A percentile compares a stretch with the other conserved stretches of the same genome.
Evolutionary conservation across 108 stramenopile species (phyloP).

Genomic region (Cyclotella cryptica): DNA sequence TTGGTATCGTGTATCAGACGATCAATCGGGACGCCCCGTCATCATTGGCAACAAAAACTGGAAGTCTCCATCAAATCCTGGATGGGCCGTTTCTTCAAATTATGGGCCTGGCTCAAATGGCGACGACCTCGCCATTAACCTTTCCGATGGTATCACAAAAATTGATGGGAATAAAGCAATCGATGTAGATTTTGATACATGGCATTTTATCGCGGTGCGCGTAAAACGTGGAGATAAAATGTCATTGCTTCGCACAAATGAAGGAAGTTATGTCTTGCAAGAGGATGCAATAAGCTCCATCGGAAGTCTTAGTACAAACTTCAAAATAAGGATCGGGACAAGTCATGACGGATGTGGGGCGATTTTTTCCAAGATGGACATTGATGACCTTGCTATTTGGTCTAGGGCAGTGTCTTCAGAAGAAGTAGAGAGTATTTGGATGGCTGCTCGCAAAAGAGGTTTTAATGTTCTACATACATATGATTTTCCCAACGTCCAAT

Average conservation of each 20-base stretch:
- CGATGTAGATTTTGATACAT: constrained; percentile 26
- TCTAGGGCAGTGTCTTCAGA: constrained; percentile 8
- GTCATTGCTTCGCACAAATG: constrained; percentile 16
- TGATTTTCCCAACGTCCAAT: too few species aligned
- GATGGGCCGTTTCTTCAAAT: constrained; percentile 2
- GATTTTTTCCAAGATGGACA: constrained; percentile 22
- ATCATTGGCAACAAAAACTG: constrained; percentile 30
- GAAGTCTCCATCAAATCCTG: constrained; percentile 11
- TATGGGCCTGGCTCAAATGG: too few species aligned
- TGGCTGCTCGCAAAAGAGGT: constrained; percentile 13
- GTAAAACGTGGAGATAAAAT: constrained; percentile 24
- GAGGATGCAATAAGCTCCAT: constrained; percentile 18
- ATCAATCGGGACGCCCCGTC: constrained; percentile 19
- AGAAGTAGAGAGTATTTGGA: constrained; percentile 11
- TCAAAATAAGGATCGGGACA: constrained; percentile 16
- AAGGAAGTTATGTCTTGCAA: constrained; percentile 9
- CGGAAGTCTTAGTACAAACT: constrained; percentile 2
- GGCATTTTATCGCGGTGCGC: constrained; percentile 32
- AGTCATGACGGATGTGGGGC: neutral
- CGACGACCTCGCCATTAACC: too few species aligned
- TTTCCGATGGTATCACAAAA: constrained; percentile 4
- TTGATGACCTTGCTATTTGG: constrained; percentile 27
- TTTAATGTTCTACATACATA: too few species aligned
- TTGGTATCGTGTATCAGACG: constrained; percentile 25
- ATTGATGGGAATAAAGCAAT: constrained; percentile 15